Conservation (phyloP, 495 filamentous ascomycete species). For the Hypoxylon trugodes region DNA sequence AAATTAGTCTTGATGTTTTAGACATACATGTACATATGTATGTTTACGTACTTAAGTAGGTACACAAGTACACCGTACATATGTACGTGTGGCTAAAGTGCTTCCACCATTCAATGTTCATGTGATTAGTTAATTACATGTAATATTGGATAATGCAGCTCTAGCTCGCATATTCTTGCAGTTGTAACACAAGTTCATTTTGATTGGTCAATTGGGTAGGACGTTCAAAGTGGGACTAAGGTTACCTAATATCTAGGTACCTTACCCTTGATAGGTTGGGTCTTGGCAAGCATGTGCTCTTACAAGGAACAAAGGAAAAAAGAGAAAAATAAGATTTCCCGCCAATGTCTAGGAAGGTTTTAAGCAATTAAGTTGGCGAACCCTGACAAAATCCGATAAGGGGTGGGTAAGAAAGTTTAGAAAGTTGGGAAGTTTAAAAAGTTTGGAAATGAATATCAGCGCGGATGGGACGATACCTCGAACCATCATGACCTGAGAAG, state of each 20-base stretch:
- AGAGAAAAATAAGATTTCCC: too few relatives aligned
- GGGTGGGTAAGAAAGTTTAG: too few relatives aligned
- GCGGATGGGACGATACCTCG: constrained; percentile 37
- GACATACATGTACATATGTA: background rate
- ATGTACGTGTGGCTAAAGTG: too few relatives aligned
- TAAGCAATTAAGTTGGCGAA: constrained; percentile 3
- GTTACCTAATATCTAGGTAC: constrained; percentile 4
- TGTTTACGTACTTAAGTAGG: background rate
- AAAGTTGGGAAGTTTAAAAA: too few relatives aligned
- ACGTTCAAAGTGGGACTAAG: background rate
- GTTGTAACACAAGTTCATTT: background rate
- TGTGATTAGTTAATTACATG: background rate
- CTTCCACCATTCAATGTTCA: background rate
- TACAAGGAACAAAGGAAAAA: constrained; percentile 21
- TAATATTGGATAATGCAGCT: background rate
- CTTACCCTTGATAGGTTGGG: background rate
- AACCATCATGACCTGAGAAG: constrained; percentile 44
- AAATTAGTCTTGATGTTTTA: background rate
- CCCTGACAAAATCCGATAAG: constrained; percentile 29
- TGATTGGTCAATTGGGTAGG: constrained; percentile 21
- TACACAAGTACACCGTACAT: background rate
- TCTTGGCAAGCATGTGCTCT: constrained; percentile 33
- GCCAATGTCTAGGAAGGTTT: background rate
- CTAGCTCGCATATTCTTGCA: too few relatives aligned
- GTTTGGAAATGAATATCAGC: constrained; percentile 37